These are phyloP conservation scores for Pestalotiopsis sp. DNA, from an alignment of 2,329 filamentous ascomycete genomes.

Conservation along the genomic window DNA sequence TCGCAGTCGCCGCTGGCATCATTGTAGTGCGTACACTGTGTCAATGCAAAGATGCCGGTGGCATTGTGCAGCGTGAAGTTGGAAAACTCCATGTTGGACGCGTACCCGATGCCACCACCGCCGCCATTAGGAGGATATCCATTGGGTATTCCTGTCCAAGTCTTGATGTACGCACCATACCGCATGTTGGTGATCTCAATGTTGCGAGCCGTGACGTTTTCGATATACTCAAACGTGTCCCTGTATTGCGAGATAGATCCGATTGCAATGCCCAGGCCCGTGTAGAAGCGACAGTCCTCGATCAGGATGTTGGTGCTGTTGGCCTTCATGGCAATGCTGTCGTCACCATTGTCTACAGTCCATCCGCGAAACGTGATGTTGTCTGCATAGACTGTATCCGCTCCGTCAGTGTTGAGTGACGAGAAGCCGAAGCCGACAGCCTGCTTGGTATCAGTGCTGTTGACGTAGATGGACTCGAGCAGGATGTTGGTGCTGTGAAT, in stretches of 20 bases:
- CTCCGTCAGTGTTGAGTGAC: conserved; percentile 34
- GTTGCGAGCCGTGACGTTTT: conserved; percentile 42
- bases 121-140: conserved; percentile 63
- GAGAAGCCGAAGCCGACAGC: conserved; percentile 21
- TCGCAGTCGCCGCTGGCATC: conserved; percentile 18
- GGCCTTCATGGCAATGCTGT: conserved; percentile 26
- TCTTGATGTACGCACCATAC: conserved; percentile 51
- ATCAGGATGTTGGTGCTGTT: conserved; percentile 33
- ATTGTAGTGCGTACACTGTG: conserved; percentile 26
- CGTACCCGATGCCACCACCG: conserved; percentile 54
- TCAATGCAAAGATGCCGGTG: conserved; percentile 18
- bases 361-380: conserved; percentile 29
- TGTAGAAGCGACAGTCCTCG: conserved; percentile 42
- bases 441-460: conserved; percentile 39
- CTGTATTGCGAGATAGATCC: conserved; percentile 53
- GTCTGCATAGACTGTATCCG: conserved; percentile 27
- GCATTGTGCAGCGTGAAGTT: conserved; percentile 24
- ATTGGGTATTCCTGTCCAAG: conserved; percentile 55
- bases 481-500: conserved; percentile 44
- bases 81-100: conserved; percentile 24
- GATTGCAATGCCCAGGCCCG: conserved; percentile 46
- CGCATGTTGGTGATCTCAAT: conserved; percentile 37
- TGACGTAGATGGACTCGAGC: conserved; percentile 49
- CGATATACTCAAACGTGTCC: conserved; percentile 43
- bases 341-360: conserved; percentile 29